A percentile compares a stretch with the other conserved stretches of the same genome.
Conservation (phyloP, 495 filamentous ascomycete genomes). For the Neurospora terricola region DNA sequence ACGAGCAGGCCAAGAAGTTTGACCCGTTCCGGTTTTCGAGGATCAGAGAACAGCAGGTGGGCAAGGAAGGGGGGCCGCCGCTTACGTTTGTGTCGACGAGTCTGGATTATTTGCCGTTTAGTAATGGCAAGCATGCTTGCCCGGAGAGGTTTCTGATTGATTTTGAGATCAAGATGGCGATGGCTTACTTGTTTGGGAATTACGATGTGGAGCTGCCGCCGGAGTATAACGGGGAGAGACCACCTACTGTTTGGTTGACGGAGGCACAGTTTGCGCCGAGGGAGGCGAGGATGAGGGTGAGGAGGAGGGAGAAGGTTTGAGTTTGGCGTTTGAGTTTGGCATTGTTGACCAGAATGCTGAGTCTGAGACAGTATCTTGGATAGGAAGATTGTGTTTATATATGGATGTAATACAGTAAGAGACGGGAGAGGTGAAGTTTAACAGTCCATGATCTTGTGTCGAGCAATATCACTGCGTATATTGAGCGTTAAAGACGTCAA, state of each 20-base stretch:
- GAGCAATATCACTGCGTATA: too few relatives aligned
- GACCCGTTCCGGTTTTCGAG: slow-evolving; percentile 18
- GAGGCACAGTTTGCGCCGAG: slow-evolving; percentile 20
- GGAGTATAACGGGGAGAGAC: slow-evolving; percentile 20
- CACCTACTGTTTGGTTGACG: slow-evolving; percentile 19
- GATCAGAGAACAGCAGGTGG: background rate
- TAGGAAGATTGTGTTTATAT: too few relatives aligned
- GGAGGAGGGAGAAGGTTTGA: slow-evolving; percentile 3
- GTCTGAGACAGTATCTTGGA: too few relatives aligned
- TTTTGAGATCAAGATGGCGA: slow-evolving; percentile 31
- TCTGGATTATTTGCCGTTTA: slow-evolving; percentile 24
- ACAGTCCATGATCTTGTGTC: too few relatives aligned
- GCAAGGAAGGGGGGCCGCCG: slow-evolving; percentile 7
- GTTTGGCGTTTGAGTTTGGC: too few relatives aligned
- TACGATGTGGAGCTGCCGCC: slow-evolving; percentile 31
- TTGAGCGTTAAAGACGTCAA: too few relatives aligned
- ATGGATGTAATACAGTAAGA: too few relatives aligned
- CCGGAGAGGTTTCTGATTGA: slow-evolving; percentile 34
- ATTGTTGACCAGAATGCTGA: too few relatives aligned
- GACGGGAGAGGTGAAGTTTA: too few relatives aligned
- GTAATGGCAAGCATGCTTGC: slow-evolving; percentile 35
- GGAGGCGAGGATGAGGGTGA: slow-evolving; percentile 20
- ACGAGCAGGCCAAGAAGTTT: slow-evolving; percentile 13
- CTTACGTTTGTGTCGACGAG: slow-evolving; percentile 6
- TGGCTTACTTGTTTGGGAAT: slow-evolving; percentile 24